Conservation (phyloP, 2,329 filamentous ascomycete species). For the Remersonia thermophila region DNA sequence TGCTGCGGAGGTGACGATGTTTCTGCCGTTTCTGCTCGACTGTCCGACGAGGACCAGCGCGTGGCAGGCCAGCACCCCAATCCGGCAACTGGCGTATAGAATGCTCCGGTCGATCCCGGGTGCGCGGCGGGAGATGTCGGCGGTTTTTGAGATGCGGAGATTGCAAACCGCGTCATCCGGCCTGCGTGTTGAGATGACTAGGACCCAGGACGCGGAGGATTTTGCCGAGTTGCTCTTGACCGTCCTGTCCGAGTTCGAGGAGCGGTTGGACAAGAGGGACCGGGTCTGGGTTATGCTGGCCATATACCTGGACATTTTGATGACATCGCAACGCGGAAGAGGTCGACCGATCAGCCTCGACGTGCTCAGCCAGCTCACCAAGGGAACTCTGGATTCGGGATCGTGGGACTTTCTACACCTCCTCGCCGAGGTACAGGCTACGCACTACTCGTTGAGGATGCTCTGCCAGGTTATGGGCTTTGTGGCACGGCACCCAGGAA, state of each 20-base stretch:
- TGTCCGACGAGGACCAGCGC: slow-evolving; percentile 25
- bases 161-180: slow-evolving; percentile 23
- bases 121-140: slow-evolving; percentile 5
- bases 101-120: slow-evolving; percentile 18
- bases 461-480: slow-evolving; percentile 36
- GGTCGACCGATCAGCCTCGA: slow-evolving; percentile 19
- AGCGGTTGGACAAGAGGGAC: slow-evolving; percentile 6
- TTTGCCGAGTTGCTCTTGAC: slow-evolving; percentile 17
- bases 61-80: slow-evolving; percentile 26
- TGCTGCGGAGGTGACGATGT: slow-evolving; percentile 19
- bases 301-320: slow-evolving; percentile 25
- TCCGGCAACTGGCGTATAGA: slow-evolving; percentile 27
- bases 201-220: slow-evolving; percentile 10
- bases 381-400: slow-evolving; percentile 21
- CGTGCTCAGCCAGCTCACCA: slow-evolving; percentile 20
- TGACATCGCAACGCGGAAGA: slow-evolving; percentile 22
- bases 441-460: slow-evolving; percentile 49
- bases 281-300: slow-evolving; percentile 26
- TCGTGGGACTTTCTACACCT: slow-evolving; percentile 52
- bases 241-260: slow-evolving; percentile 16
- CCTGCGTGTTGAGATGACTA: slow-evolving; percentile 20
- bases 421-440: slow-evolving; percentile 45
- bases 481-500: slow-evolving; percentile 10
- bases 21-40: slow-evolving; percentile 30
- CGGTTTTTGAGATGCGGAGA: slow-evolving; percentile 28